A percentile compares a stretch with the other conserved stretches of the same genome.
phyloP scores from a whole-genome alignment of 305 asterid species.

The Monarda citriodora region DNA sequence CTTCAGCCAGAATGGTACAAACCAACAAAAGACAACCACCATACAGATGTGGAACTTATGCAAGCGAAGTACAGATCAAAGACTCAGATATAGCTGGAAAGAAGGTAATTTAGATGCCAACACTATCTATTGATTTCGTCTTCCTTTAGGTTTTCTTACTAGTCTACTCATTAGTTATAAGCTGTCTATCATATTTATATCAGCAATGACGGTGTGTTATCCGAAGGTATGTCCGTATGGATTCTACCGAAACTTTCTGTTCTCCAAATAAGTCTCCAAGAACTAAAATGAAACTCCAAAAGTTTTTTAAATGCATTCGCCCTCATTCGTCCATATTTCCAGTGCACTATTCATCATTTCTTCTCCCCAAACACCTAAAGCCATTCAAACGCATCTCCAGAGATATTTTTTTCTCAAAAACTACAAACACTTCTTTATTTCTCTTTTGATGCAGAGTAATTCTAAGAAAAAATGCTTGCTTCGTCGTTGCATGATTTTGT shows the following conservation, averaged over 20 bases:
- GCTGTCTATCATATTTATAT: neutral
- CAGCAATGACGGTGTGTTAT: neutral
- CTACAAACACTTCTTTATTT: no score
- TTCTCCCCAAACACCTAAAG: neutral
- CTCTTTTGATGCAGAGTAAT: no score
- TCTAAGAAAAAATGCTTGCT: no score
- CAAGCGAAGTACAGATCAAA: no score
- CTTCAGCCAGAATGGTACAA: slow-evolving; percentile 10
- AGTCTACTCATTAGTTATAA: neutral
- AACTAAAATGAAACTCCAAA: neutral
- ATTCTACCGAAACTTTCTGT: neutral
- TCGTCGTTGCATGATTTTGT: no score
- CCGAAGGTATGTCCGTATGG: neutral
- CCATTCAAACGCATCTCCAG: neutral
- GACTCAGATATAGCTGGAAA: neutral
- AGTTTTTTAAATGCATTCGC: neutral
- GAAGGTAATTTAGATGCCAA: neutral
- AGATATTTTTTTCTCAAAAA: no score
- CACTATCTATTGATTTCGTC: neutral
- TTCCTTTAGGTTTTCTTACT: slow-evolving; percentile 1
- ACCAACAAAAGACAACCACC: neutral
- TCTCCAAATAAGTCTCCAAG: neutral
- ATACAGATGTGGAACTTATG: neutral
- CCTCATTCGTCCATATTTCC: neutral
- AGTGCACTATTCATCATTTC: neutral